Evolutionary conservation across 2,329 filamentous ascomycete species (phyloP).

Genomic region (Fusarium anthophilum): DNA sequence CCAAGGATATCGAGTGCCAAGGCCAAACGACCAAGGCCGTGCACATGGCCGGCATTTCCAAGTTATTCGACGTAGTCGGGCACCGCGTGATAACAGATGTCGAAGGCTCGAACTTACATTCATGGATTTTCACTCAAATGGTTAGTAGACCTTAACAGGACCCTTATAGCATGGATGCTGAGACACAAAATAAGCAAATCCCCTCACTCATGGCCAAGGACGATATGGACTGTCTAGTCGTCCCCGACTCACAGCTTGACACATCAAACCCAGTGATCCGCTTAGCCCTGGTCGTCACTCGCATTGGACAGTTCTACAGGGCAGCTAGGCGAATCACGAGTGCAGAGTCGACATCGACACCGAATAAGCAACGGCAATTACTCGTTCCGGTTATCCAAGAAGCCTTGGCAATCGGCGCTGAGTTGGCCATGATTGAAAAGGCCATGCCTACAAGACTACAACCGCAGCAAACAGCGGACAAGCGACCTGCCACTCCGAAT

Average conservation of each 20-base stretch:
- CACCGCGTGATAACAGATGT: conserved; percentile 10
- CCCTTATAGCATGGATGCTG: not conserved
- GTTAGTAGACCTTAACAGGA: conserved; percentile 12
- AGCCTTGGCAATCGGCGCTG: conserved; percentile 15
- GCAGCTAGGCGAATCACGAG: conserved; percentile 11
- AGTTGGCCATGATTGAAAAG: conserved; percentile 4
- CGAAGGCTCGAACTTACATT: not conserved
- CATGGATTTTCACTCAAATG: conserved; percentile 27
- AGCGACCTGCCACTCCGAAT: not conserved
- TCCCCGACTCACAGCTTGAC: conserved; percentile 9
- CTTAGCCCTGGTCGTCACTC: conserved; percentile 15
- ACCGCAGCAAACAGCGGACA: conserved; percentile 12
- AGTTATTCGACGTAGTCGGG: conserved; percentile 22
- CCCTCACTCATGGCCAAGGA: conserved; percentile 11
- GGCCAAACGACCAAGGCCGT: conserved; percentile 21
- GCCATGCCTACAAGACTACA: conserved; percentile 4
- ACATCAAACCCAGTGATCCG: conserved; percentile 4
- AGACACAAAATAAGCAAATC: conserved; percentile 22
- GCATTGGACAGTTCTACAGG: conserved; percentile 25
- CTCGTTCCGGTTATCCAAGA: conserved; percentile 15
- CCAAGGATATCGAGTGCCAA: conserved; percentile 30
- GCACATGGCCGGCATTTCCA: conserved; percentile 28
- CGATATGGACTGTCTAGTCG: conserved; percentile 13
- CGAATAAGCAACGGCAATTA: not conserved
- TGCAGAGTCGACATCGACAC: not conserved